A percentile compares a stretch with the other conserved stretches of the same genome.
Evolutionary conservation across 768 basidiomycete genomes (phyloP).

Genomic region (Leccinum obscurum): DNA sequence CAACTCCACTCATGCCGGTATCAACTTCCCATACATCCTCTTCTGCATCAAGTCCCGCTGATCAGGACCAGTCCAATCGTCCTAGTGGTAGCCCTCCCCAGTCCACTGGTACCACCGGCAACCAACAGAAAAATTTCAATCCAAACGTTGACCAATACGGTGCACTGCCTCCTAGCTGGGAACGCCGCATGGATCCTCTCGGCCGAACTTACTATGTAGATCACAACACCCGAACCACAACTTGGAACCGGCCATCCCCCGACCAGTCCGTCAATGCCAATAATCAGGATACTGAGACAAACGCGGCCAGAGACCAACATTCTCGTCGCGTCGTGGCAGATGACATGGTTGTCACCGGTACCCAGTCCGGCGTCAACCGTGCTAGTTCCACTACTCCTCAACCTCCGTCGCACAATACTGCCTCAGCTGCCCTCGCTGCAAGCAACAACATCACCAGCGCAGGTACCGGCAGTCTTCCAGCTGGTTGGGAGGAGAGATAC

Average conservation of each 20-base stretch:
- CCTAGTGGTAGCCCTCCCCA: slow-evolving; percentile 33
- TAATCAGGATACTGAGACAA: slow-evolving; percentile 74
- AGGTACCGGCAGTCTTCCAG: slow-evolving; percentile 85
- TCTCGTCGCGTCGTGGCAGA: slow-evolving; percentile 81
- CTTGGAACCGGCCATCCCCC: slow-evolving; percentile 91
- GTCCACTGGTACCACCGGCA: slow-evolving; percentile 23
- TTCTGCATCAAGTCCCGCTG: slow-evolving; percentile 28
- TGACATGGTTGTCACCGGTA: slow-evolving; percentile 74
- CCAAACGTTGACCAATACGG: slow-evolving; percentile 95
- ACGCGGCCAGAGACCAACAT: slow-evolving; percentile 85
- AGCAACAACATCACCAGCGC: slow-evolving; percentile 56
- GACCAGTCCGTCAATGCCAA: slow-evolving; percentile 72
- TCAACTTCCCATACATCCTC: slow-evolving; percentile 36
- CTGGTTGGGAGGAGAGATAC: slow-evolving; percentile 99
- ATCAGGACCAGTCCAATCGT: slow-evolving; percentile 35
- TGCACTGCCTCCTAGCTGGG: slow-evolving; percentile 90
- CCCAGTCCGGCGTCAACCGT: slow-evolving; percentile 41
- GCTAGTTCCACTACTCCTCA: slow-evolving; percentile 36
- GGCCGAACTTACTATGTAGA: slow-evolving; percentile 98
- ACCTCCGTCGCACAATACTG: slow-evolving; percentile 34
- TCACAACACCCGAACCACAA: slow-evolving; percentile 96
- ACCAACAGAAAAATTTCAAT: slow-evolving; percentile 82
- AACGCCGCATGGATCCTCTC: slow-evolving; percentile 94
- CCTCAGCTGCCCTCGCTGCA: slow-evolving; percentile 51
- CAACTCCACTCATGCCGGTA: slow-evolving; percentile 42